Evolutionary conservation across 371 early-diverging fungal species (phyloP), one percentile per base, ranked within the genome.

Genomic region (Entomophthora muscae): DNA sequence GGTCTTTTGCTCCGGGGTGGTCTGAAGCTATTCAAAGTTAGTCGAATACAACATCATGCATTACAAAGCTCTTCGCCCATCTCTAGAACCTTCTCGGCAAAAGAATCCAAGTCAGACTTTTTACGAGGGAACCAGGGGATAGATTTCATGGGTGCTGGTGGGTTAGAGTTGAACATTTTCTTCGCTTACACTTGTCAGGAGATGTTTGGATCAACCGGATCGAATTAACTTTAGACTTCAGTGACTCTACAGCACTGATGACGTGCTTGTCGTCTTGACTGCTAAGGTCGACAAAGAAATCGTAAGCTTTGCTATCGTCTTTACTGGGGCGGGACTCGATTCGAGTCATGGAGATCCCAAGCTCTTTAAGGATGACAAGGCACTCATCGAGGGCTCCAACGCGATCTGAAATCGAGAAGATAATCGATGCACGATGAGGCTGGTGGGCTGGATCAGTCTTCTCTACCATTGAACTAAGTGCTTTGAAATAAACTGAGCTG

Each of bases 51-150:
- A 5, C 23, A 28, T n/a, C 12, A 27, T 31, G 2, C 27, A 68
- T 71, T 75, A 78, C 81, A 73, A 56, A 88, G 78, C 66, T 86
- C 95, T 69, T 87, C 90, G 13, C 95, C 95, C 82, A 90, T 93
- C 65, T 87, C 88, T 65, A 93, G 74, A 10, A 93, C 93, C 68
- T 90, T 90, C 54, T 91, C 90, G 1, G 92, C 89, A 78, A 93
- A 95, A 2, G 85, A 78, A 69, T 97, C 97, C 66, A 97, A 77
- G 72, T 97, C 97, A 32, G 83, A 68, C 74, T 89, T 80, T 70
- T 90, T 91, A 68, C 95, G 85, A 52, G 97, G 97, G 77, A 95
- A 97, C 95, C 95, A 95, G 27, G 93, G 93, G n/a, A 32, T 24
- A 3, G 29, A 2, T 24, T 52, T 33, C 17, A 58, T 23, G 23